Conservation (phyloP, 1,284 basidiomycete genomes). For the Rhodofomes roseus region DNA sequence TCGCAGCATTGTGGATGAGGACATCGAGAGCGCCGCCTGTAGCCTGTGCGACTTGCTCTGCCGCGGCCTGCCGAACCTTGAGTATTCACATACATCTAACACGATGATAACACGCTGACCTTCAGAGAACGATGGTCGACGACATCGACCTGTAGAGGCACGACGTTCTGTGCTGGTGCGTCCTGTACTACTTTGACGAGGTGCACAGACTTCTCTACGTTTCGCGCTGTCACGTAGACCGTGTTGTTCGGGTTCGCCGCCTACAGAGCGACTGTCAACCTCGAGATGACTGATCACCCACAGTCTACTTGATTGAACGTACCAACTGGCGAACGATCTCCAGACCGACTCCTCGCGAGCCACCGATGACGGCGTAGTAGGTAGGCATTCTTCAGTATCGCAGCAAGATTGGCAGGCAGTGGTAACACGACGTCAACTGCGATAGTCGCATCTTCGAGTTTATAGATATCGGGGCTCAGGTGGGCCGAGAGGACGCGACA, state of each 20-base stretch:
- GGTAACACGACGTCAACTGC: too few relatives aligned
- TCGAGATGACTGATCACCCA: background rate
- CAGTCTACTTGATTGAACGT: too few relatives aligned
- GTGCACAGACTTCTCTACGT: conserved; percentile 15
- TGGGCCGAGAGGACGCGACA: too few relatives aligned
- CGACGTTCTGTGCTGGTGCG: conserved; percentile 17
- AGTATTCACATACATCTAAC: background rate
- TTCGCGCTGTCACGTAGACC: conserved; percentile 26
- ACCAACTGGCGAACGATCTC: conserved; percentile 13
- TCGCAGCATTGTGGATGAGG: conserved; percentile 29
- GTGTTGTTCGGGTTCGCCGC: conserved; percentile 12
- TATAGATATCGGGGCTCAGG: too few relatives aligned
- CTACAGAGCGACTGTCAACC: background rate
- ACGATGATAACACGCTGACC: background rate
- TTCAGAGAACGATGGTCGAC: conserved; percentile 8
- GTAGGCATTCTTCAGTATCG: conserved; percentile 13
- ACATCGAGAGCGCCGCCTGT: conserved; percentile 27
- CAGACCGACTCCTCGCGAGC: conserved; percentile 22
- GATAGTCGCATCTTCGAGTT: too few relatives aligned
- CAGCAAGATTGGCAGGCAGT: too few relatives aligned
- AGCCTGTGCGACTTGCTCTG: conserved; percentile 15
- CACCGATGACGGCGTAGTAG: conserved; percentile 22
- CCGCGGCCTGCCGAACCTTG: conserved; percentile 7
- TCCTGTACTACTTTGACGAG: conserved; percentile 15
- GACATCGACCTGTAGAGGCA: conserved; percentile 24